Evolutionary conservation across 441 rosid genomes (phyloP).

Genomic region (Erysimum pusillum): DNA sequence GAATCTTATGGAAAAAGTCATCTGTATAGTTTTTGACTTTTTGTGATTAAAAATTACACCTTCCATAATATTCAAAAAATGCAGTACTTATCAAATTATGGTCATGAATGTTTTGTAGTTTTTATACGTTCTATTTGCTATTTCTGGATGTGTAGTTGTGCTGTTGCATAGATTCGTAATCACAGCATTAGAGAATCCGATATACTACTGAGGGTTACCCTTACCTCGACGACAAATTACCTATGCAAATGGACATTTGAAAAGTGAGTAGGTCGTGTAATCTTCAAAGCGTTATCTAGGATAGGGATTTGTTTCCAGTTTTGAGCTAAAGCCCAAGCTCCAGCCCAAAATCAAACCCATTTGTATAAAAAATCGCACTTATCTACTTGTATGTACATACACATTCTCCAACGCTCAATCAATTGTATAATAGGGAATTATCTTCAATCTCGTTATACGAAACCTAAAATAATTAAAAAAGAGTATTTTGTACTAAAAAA

Average conservation of each 20-base stretch:
- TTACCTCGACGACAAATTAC: background rate
- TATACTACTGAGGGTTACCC: no score
- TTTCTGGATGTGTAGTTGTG: no score
- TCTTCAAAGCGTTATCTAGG: background rate
- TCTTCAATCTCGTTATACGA: conserved; percentile 7
- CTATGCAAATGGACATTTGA: background rate
- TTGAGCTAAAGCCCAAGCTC: conserved; percentile 2
- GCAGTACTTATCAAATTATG: no score
- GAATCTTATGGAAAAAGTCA: background rate
- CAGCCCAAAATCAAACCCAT: conserved; percentile 24
- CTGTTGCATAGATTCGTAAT: no score
- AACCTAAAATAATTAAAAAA: conserved; percentile 9
- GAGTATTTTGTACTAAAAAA: background rate
- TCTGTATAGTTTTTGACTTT: background rate
- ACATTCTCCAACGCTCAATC: conserved; percentile 38
- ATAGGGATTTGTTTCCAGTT: conserved; percentile 1
- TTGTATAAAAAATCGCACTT: background rate
- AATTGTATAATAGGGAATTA: conserved; percentile 16
- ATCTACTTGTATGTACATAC: conserved; percentile 11
- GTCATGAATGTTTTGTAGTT: no score
- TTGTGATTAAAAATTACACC: background rate
- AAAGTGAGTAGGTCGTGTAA: background rate
- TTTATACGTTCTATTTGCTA: no score
- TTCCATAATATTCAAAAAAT: no score
- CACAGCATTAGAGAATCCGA: no score